Evolutionary conservation across 2,329 filamentous ascomycete genomes (phyloP).

Genomic region (Beauveria varroae): DNA sequence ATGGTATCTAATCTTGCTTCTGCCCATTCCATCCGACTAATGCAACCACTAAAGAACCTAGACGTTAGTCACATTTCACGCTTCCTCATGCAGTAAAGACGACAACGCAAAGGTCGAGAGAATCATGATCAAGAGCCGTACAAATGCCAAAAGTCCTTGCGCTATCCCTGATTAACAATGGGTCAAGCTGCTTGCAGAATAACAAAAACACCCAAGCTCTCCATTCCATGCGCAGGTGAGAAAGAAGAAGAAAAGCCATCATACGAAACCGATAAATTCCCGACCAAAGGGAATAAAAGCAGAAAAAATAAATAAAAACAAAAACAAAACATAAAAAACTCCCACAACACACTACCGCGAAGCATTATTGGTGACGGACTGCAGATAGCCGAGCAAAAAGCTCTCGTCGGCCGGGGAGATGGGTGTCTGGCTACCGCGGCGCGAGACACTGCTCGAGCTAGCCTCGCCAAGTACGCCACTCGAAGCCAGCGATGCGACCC

Average conservation of each 20-base stretch:
- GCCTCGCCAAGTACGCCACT: conserved; percentile 22
- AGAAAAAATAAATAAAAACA: not conserved
- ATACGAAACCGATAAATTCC: not conserved
- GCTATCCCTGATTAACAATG: not conserved
- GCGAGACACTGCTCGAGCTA: conserved; percentile 21
- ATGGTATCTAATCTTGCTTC: conserved; percentile 1
- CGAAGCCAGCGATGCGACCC: conserved; percentile 38
- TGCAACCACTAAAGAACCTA: not conserved
- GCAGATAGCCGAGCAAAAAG: conserved; percentile 70
- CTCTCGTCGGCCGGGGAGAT: conserved; percentile 65
- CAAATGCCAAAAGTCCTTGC: not conserved
- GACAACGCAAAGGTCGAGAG: not conserved
- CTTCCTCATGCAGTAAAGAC: not conserved
- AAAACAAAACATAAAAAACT: not conserved
- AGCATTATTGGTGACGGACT: conserved; percentile 41
- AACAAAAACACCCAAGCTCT: not conserved
- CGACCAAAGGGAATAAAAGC: not conserved
- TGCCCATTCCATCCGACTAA: not conserved
- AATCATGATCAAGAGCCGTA: not conserved
- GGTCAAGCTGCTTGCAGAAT: not conserved
- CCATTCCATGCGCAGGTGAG: not conserved
- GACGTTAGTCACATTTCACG: not conserved
- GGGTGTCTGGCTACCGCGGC: conserved; percentile 43
- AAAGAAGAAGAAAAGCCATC: not conserved
- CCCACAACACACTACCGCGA: conserved; percentile 20